Conservation (phyloP, 305 asterid species). For the Fraxinus ornus region DNA sequence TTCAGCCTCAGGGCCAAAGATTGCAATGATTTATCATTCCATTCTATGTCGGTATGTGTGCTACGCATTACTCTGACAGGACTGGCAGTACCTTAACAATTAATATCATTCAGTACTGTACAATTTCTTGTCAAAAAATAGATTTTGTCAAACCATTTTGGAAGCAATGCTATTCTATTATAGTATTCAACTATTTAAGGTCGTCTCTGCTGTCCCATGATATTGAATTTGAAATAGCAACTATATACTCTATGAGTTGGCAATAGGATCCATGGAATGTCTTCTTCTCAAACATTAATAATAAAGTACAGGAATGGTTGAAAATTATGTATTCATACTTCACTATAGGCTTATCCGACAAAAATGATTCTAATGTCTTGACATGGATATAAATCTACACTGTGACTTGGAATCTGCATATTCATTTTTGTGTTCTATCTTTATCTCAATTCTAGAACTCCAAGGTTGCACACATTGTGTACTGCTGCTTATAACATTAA, state of each 20-base stretch:
- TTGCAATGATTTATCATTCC: slow-evolving; percentile 20
- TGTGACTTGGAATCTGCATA: not conserved
- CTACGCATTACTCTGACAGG: not conserved
- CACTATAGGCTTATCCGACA: not conserved
- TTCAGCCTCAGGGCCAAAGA: slow-evolving; percentile 41
- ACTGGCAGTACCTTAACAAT: not conserved
- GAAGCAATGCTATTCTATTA: not conserved
- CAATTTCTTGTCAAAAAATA: not conserved
- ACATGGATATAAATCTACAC: not conserved
- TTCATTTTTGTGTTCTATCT: not conserved
- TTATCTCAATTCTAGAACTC: not conserved
- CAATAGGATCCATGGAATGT: not conserved
- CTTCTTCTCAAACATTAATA: not conserved
- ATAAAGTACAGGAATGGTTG: not conserved
- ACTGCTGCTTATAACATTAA: slow-evolving; percentile 28
- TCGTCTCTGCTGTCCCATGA: not conserved
- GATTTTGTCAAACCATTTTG: not conserved
- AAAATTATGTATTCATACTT: not conserved
- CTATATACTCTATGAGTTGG: not conserved
- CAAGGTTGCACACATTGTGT: not conserved
- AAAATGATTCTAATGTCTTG: not conserved
- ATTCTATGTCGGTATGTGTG: not conserved
- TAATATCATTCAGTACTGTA: not conserved
- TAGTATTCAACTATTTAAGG: not conserved
- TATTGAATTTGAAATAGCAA: not conserved